Base-by-base conservation (phyloP, 208 protist genomes). In the Leishmania lainsoni region DNA sequence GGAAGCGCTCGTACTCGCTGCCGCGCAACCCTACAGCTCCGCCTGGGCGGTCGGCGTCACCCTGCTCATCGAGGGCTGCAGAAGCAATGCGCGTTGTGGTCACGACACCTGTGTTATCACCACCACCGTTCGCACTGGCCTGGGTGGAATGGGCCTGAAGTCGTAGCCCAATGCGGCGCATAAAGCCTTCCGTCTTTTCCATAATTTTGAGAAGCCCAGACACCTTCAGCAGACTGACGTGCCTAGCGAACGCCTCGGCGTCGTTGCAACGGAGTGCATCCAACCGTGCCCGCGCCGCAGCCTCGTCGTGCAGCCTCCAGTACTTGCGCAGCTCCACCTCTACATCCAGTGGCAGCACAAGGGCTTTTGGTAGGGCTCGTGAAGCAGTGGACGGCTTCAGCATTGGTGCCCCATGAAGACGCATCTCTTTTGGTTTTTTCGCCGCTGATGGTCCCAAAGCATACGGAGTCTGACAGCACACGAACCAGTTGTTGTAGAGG, bases 121-220 rank as follows among this genome's bases (percentile, higher is more conserved):
- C n/a, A 56, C 45, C 70, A 52, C 58, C 17, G n/a, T 78, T 66
- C 12, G 22, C 22, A 51, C n/a, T 22, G 26, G 20, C 63, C 16
- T 51, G n/a, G 29, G 35, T 72, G 10, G 56, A 76, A 52, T 85
- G 66, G 26, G 80, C 63, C 72, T 86, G 73, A 39, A 94, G 74
- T 0, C 78, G 76, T 58, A 87, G 51, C 9, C 87, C 87, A 61
- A 94, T 92, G 76, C 86, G 82, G 49, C 63, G 78, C 87, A 94
- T 93, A 52, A 94, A 94, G 26, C 61, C 81, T 42, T 93, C 80
- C 52, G 91, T 94, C 42, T 66, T 75, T 71, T 94, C 89, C 91
- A 94, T 94, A 32, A 94, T 90, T n/a, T 81, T 45, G 59, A 93
- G 78, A 48, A 94, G 81, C 26, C 87, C 68, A 14, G 91, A 87